These are phyloP conservation scores for Fagopyrum esculentum DNA, from an alignment of 148 eudicot species.

Conservation along the genomic window DNA sequence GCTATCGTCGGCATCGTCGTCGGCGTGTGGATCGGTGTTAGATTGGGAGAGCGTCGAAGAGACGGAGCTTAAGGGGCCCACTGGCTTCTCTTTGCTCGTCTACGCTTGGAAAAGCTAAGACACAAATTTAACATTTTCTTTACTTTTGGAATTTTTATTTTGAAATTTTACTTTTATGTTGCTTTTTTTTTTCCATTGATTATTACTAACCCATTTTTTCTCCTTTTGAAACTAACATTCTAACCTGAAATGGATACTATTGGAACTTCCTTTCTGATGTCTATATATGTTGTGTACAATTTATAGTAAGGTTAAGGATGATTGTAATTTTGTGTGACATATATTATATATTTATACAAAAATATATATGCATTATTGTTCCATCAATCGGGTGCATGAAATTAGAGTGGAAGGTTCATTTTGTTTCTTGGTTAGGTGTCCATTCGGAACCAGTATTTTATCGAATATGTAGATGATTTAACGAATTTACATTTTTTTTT, in stretches of 20 bases:
- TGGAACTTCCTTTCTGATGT: not conserved
- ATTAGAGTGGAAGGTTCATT: not conserved
- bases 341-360: not conserved
- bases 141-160: not conserved
- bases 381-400: not conserved
- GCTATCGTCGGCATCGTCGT: slow-evolving; percentile 58
- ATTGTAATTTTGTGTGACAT: not conserved
- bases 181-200: not conserved
- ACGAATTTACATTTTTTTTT: too few species aligned
- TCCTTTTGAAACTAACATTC: not conserved
- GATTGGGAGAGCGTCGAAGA: slow-evolving; percentile 88
- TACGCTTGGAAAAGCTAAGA: slow-evolving; percentile 68
- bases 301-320: not conserved
- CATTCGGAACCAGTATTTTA: too few species aligned
- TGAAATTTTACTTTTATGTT: not conserved
- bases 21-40: slow-evolving; percentile 65
- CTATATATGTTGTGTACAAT: slow-evolving; percentile 9
- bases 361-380: not conserved
- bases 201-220: slow-evolving; percentile 1
- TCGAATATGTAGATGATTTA: too few species aligned
- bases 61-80: slow-evolving; percentile 61
- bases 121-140: not conserved
- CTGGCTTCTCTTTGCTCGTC: slow-evolving; percentile 70
- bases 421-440: too few species aligned
- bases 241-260: not conserved